Evolutionary conservation across 169 alveolate genomes (phyloP), one percentile per base, ranked within the genome.

Genomic region (Plasmodium falciparum): DNA sequence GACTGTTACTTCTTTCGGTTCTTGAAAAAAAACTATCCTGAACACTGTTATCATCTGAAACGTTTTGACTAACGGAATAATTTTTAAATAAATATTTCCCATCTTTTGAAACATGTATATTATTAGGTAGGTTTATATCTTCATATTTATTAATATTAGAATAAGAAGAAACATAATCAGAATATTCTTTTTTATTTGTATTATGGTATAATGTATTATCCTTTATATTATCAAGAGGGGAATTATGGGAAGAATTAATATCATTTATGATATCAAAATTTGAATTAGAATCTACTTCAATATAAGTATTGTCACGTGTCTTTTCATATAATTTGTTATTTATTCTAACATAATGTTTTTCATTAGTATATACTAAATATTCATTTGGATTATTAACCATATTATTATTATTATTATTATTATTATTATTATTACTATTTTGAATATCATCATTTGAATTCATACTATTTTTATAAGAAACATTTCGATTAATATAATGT

Each of bases 131-230:
- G 39, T n/a, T 24, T 74, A 7, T 33, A 22, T 39, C 17, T 17
- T 74, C 62, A 66, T 5, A 49, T n/a, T 74, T 22, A n/a, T 59
- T 74, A 13, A 12, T 49, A 50, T 45, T 74, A 24, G 63, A 15
- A 33, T 17, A 13, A 22, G 47, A n/a, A 33, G 74, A 39, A 39
- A 39, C 47, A 39, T 5, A 5, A 39, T 39, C 49, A 74, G 73
- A 20, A 24, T 11, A 45, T 59, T 1, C n/a, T 22, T 45, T 11
- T 2, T 33, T 15, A 45, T 26, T 62, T 62, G 26, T 20, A 62
- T 62, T 7, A 9, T 22, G 71, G 9, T 8, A 24, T 62, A 62
- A 62, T 62, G 47, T 62, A 62, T 62, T n/a, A 62, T 62, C 33
- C 71, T 59, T 13, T 59, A 15, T 26, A 59, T 15, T 15, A 20